Base-by-base conservation (phyloP, 768 basidiomycete genomes). In the Antrodiella citrinella region DNA sequence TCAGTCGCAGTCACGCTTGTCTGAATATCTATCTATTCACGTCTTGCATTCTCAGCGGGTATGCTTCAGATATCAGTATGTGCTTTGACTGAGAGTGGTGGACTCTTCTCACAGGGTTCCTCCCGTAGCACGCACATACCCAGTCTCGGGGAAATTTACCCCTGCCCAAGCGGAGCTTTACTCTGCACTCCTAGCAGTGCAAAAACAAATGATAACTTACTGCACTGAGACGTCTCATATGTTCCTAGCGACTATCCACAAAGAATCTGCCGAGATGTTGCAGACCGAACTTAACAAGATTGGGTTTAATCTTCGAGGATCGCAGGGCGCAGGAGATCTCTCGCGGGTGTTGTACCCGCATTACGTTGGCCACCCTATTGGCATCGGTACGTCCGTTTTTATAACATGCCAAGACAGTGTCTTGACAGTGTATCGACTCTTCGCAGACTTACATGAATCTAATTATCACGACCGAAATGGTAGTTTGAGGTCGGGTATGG, bases 61-160 rank as follows among this genome's bases (percentile, higher is more conserved):
- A 97, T 60, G 91, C 92, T 4, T 91, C 91, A 43, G 95, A 98
- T 63, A 94, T 97, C 57, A 95, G 89, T 89, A 54, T 53, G n/a
- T n/a, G 81, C 45, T 44, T 26, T 10, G 24, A 4, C 21, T 43
- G 26, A 1, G 5, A 25, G 2, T 26, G 44, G 45, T 39, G 18
- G 4, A 44, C 18, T 57, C 41, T 45, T 58, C 26, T 22, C 22
- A 4, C 23, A 48, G 43, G 10, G 10, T 38, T 38, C 35, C 18
- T 18, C 10, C 35, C 35, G 26, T 44, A 91, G 87, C 90, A 18
- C 86, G 89, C 26, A 92, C 93, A 9, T 99, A 81, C 62, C 96
- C 96, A 1, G 84, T 79, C 15, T 83, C 83, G 1, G 94, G 94
- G 2, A 72, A 62, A 21, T 98, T 97, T 66, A 82, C 83, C 1